Percentiles rank a stretch among this genome's conserved stretches.
phyloP scores from a whole-genome alignment of 2,329 filamentous ascomycete species.

The Pyrenophora seminiperda region DNA sequence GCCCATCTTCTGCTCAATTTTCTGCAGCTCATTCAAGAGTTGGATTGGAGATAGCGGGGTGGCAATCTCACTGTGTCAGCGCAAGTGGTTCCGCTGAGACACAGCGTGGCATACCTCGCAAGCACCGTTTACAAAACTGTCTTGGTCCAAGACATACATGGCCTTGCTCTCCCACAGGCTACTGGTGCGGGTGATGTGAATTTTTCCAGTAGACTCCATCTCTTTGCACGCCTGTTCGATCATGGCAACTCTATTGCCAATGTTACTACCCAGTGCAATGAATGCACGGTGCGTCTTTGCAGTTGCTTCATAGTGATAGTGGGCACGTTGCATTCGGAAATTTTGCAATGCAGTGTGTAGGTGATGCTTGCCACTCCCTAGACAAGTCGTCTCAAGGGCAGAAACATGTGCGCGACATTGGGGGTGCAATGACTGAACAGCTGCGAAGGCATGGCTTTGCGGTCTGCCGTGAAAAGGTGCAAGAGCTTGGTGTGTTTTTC shows the following conservation, averaged over 20 bases:
- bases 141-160: conserved; percentile 94
- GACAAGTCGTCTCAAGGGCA: not conserved
- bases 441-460: not conserved
- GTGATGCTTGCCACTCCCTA: not conserved
- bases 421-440: conserved; percentile 1
- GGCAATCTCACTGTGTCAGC: conserved; percentile 65
- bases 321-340: not conserved
- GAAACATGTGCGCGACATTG: not conserved
- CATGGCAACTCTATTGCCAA: conserved; percentile 81
- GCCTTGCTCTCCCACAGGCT: conserved; percentile 92
- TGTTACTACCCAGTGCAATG: conserved; percentile 89
- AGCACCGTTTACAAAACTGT: conserved; percentile 86
- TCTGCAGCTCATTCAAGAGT: conserved; percentile 79
- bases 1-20: conserved; percentile 79
- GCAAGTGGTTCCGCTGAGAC: not conserved
- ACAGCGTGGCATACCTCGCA: conserved; percentile 71
- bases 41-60: conserved; percentile 75
- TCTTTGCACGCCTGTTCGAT: conserved; percentile 82
- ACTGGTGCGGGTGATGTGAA: conserved; percentile 79
- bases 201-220: conserved; percentile 70
- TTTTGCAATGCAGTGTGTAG: not conserved
- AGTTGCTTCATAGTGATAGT: not conserved
- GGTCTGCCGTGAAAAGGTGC: not conserved
- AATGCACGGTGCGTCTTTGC: conserved; percentile 60
- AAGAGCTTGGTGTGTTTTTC: not conserved